A percentile compares a stretch with the other conserved stretches of the same genome.
These are phyloP conservation scores for Leccinum pachyderme DNA, from an alignment of 1,284 basidiomycete species.

Conservation along the genomic window DNA sequence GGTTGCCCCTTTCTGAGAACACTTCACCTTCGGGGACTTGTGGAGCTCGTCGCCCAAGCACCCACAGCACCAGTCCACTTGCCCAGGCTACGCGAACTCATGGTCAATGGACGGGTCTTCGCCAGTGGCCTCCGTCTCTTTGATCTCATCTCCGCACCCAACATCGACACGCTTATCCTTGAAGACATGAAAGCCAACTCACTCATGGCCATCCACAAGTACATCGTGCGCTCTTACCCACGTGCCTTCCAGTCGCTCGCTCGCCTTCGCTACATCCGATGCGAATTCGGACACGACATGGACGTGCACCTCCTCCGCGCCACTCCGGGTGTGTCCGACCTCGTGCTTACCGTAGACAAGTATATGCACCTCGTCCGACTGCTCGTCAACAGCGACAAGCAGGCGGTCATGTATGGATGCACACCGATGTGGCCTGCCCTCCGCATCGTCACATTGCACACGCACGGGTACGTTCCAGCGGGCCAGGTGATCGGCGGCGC, in stretches of 20 bases:
- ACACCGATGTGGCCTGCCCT: constrained; percentile 30
- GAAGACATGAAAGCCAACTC: constrained; percentile 32
- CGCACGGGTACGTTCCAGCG: constrained; percentile 25
- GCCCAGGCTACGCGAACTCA: constrained; percentile 30
- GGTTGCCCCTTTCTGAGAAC: constrained; percentile 21
- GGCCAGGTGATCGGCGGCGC: constrained; percentile 19
- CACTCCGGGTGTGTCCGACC: constrained; percentile 28
- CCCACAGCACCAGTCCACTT: constrained; percentile 22
- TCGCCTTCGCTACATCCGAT: constrained; percentile 29
- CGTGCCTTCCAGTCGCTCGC: constrained; percentile 28
- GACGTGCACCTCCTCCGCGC: constrained; percentile 34
- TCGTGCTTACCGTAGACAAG: constrained; percentile 32
- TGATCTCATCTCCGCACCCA: constrained; percentile 32
- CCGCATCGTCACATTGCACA: constrained; percentile 30
- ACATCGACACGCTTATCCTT: constrained; percentile 30
- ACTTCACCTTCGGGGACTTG: constrained; percentile 33
- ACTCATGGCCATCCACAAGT: constrained; percentile 30
- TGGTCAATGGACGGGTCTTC: constrained; percentile 32
- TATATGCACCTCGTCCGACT: constrained; percentile 32
- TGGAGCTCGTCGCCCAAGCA: constrained; percentile 24
- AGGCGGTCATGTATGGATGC: constrained; percentile 29
- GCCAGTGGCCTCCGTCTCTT: constrained; percentile 31
- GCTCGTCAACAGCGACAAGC: constrained; percentile 36
- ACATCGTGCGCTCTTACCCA: constrained; percentile 27
- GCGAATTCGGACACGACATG: constrained; percentile 33